These are phyloP conservation scores for Cystobasidium slooffiae DNA, from an alignment of 1,284 basidiomycete genomes.

Conservation along the genomic window DNA sequence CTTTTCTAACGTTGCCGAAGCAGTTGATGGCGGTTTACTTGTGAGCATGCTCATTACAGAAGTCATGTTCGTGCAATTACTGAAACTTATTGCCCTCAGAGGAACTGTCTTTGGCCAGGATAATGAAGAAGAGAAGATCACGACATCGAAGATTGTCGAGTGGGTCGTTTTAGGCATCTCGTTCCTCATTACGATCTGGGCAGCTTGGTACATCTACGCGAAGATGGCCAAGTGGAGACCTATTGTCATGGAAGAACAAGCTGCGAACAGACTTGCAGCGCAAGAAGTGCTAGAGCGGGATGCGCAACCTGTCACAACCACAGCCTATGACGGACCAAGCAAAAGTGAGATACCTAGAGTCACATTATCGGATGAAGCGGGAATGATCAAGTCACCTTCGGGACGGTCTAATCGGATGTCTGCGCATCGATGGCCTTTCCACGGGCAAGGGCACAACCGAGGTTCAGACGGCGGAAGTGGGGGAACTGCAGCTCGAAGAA, in stretches of 20 bases:
- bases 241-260: conserved; percentile 69
- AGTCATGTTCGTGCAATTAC: conserved; percentile 62
- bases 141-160: conserved; percentile 54
- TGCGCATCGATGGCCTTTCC: background rate
- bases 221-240: conserved; percentile 77
- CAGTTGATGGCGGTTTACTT: conserved; percentile 56
- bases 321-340: background rate
- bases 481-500: background rate
- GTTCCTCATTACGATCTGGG: conserved; percentile 69
- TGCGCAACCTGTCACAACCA: background rate
- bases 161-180: conserved; percentile 54
- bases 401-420: conserved; percentile 3
- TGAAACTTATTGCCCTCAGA: conserved; percentile 37
- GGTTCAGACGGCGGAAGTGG: background rate
- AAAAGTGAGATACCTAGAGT: conserved; percentile 1
- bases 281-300: conserved; percentile 19
- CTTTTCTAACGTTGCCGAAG: conserved; percentile 76
- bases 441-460: background rate
- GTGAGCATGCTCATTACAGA: conserved; percentile 66
- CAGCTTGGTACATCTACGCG: conserved; percentile 80
- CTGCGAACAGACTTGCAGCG: background rate
- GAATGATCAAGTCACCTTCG: conserved; percentile 4
- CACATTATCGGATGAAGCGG: background rate
- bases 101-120: conserved; percentile 54
- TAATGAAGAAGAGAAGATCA: conserved; percentile 43